Evolutionary conservation across 2,329 filamentous ascomycete genomes (phyloP), one percentile per base, ranked within the genome.

Genomic region (Fusarium abutilonis): DNA sequence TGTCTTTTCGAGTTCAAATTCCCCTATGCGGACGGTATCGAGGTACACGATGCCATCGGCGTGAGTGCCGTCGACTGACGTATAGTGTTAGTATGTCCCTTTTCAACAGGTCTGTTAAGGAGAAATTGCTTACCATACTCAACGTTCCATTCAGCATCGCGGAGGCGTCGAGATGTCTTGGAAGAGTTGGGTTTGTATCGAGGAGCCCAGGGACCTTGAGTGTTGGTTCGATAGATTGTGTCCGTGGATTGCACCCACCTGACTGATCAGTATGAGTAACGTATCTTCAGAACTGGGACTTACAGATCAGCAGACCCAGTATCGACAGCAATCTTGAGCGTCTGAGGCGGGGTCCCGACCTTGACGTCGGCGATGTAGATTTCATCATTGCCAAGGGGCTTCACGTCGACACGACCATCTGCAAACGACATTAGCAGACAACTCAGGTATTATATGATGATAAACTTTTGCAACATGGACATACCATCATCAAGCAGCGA

Each of bases 291-390:
- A 11, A n/a, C 8, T 14, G 14, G 29, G 17, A 86, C 89, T 84
- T 83, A 95, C 88, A 83, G 74, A 56, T 86, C 83, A 9, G 80
- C 76, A 8, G 83, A 86, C 10, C 83, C 83, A 3, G 82, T 85
- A 63, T 85, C 83, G 21, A 85, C 64, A n/a, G 82, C 78, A 38
- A 85, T 68, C 42, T 77, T 79, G 38, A 84, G 52, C 6, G 69
- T 73, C 59, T 85, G 82, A 1, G 79, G 76, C 0, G 82, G 82
- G 13, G 74, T 80, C 9, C 82, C 82, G 42, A 85, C 69, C 44
- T 77, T 69, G 23, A 82, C 66, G 26, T 82, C 76, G 28, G 78
- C 74, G 23, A 81, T 70, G 71, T 76, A 82, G 49, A 79, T 72
- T 49, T 79, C 69, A 60, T 82, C 80, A 17, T 72, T 76, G 17